Evolutionary conservation across 441 rosid genomes (phyloP).

Genomic region (Adansonia grandidieri): DNA sequence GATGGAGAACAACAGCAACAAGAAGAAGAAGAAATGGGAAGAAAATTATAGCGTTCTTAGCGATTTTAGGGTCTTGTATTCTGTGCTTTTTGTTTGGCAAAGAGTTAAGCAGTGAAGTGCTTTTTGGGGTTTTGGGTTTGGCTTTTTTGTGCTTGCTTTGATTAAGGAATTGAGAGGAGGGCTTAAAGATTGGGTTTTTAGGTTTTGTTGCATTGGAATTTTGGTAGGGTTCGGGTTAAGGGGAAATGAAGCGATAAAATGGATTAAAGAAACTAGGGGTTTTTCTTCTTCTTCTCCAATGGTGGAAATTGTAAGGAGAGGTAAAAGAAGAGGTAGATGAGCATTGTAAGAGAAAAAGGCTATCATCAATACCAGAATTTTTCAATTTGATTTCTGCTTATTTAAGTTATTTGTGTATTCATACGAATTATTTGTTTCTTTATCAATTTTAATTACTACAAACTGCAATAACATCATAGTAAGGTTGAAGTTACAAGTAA

Average conservation of each 20-base stretch:
- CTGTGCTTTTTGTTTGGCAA: constrained; percentile 34
- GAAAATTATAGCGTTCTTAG: constrained; percentile 30
- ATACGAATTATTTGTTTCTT: not conserved
- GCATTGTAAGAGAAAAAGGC: constrained; percentile 13
- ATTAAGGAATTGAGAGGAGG: constrained; percentile 28
- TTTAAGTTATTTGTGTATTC: not conserved
- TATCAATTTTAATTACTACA: not conserved
- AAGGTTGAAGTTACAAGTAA: not conserved
- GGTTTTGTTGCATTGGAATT: constrained; percentile 39
- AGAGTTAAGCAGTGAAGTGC: constrained; percentile 36
- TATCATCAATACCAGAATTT: not conserved
- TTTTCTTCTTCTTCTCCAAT: constrained; percentile 22
- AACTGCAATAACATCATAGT: not conserved
- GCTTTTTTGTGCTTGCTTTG: constrained; percentile 30
- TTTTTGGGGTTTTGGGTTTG: constrained; percentile 37
- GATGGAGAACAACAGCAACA: constrained; percentile 38
- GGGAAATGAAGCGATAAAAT: constrained; percentile 35
- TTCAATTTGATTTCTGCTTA: not conserved
- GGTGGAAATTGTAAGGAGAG: constrained; percentile 31
- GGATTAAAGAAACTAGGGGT: constrained; percentile 29
- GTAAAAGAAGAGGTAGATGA: constrained; percentile 37
- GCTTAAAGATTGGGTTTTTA: constrained; percentile 41
- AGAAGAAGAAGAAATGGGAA: constrained; percentile 26
- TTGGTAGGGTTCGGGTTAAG: constrained; percentile 39
- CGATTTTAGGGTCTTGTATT: constrained; percentile 29